Base-by-base conservation (phyloP, 176 grass and related monocot genomes). In the Phyllostachys edulis region DNA sequence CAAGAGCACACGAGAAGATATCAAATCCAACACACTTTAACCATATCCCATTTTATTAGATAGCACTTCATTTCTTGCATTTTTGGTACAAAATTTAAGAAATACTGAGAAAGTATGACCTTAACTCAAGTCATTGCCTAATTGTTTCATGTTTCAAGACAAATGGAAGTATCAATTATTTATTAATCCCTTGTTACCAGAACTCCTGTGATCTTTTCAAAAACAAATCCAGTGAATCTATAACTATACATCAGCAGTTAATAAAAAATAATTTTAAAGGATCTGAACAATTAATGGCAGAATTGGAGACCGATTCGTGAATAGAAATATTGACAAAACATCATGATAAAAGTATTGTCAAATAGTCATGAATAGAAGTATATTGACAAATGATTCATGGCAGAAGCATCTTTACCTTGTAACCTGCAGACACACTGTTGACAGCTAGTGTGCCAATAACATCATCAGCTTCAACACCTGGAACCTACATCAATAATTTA, bases 381-480 rank as follows among this genome's bases (percentile, higher is more conserved):
- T 52, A 47, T 21, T 66, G 54, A 85, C 39, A 77, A 60, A 55
- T 40, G 57, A 20, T 18, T 69, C 15, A 38, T 54, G 20, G 68
- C 47, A 52, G 38, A 40, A 39, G 56, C 46, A 55, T 27, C 54
- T 32, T 79, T 34, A 95, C 96, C 89, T 94, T 98, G 88, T 90
- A 95, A 67, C 96, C 96, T 8, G 81, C 73, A 75, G 93, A 95
- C 54, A 95, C 87, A 72, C 96, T 98, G 69, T 92, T 98, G 69
- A 95, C 73, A 82, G 96, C 96, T 84, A 95, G 92, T 67, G 96
- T 98, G 13, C 96, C 96, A 71, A 98, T 86, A 71, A 95, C 93
- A 92, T 98, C 96, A 94, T 98, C 96, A 81, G 91, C 96, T 92
- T 98, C 96, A 39, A 95, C 96, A 64, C 96, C 96, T 87, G 96